Evolutionary conservation across 73 alveolate genomes (phyloP), one percentile per base, ranked within the genome.

Genomic region (Stentor roeselii): DNA sequence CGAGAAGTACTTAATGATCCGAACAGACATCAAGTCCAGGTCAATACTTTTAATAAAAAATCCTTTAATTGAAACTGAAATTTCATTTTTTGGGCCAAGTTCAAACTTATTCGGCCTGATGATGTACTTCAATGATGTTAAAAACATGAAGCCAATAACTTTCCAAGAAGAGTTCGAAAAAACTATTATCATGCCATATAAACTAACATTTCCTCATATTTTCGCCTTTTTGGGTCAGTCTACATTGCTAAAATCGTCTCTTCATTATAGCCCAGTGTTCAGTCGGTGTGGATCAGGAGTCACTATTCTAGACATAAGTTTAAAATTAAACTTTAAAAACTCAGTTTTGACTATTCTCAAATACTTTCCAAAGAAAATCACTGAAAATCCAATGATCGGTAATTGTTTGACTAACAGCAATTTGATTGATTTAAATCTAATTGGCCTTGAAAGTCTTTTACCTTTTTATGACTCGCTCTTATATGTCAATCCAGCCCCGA

Each of bases 151-250:
- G 67, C 67, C 6, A 50, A 50, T 50, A 50, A 50, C 21, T 11
- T 50, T 11, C 21, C 30, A 50, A 11, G 30, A 6, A 50, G 21
- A 21, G 21, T 67, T 67, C 21, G 80, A 67, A 21, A 67, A 67
- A n/a, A 27, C 41, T 15, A 32, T 67, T 1, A 67, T 67, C 41
- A 67, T 67, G 80, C 80, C 80, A 27, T n/a, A 67, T 67, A 67
- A 67, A 2, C 1, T 67, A 1, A 67, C n/a, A 1, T n/a, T 32
- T 67, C 80, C 34, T 0, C 80, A 67, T 32, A 21, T 67, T 21
- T 67, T 27, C 34, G 80, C 80, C 21, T 34, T 27, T 67, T 67
- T 67, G 21, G 37, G 37, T 30, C 21, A 27, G 37, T 21, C 80
- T 27, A 34, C n/a, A 30, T 21, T 27, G 27, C 50, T 67, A 27